Conservation (phyloP, 2,329 filamentous ascomycete genomes). For the Aspergillus texensis region DNA sequence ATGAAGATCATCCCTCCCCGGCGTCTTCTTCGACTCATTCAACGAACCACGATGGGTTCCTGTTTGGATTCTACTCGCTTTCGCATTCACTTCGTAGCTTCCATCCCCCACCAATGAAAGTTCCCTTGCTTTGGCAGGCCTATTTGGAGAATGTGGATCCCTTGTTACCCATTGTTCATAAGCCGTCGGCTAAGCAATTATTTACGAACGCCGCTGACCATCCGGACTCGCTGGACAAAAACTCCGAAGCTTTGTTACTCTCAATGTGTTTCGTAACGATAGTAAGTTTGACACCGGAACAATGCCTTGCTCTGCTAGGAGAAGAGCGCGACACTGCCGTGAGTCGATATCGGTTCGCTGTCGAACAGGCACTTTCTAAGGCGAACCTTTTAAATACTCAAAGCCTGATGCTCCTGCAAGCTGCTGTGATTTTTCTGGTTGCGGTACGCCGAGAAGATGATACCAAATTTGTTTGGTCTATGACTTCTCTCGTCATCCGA, state of each 20-base stretch:
- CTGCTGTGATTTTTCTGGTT: constrained; percentile 64
- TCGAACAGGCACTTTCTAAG: constrained; percentile 65
- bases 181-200: constrained; percentile 55
- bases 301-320: constrained; percentile 50
- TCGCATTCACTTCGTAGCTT: constrained; percentile 58
- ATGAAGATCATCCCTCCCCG: constrained; percentile 55
- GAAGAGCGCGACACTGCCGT: constrained; percentile 55
- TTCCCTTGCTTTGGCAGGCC: constrained; percentile 58
- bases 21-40: constrained; percentile 40
- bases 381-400: constrained; percentile 66
- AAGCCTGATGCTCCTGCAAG: constrained; percentile 64
- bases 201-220: constrained; percentile 55
- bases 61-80: constrained; percentile 63
- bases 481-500: constrained; percentile 46
- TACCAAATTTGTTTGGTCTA: constrained; percentile 47
- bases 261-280: constrained; percentile 64
- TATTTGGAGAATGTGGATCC: constrained; percentile 66
- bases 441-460: constrained; percentile 46
- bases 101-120: constrained; percentile 57
- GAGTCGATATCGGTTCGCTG: constrained; percentile 61
- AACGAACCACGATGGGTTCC: constrained; percentile 58
- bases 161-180: constrained; percentile 62
- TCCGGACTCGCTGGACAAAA: constrained; percentile 55
- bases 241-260: constrained; percentile 61
- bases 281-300: constrained; percentile 43